Evolutionary conservation across 1,284 basidiomycete genomes (phyloP).

Genomic region (Pseudozyma flocculosa): DNA sequence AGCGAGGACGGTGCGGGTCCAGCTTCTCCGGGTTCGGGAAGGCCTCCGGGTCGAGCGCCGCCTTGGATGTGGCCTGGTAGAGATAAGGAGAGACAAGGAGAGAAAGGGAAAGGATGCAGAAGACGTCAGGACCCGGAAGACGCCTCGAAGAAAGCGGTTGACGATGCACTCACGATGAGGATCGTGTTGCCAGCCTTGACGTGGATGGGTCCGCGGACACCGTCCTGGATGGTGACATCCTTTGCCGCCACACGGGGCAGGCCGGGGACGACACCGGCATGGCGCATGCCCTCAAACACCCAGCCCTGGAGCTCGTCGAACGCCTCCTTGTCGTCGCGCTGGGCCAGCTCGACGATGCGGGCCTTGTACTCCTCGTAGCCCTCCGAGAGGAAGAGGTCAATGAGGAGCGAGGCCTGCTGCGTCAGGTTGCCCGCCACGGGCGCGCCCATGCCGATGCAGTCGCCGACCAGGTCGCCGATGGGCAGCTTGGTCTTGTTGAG

Average conservation of each 20-base stretch:
- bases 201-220: neutral
- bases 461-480: constrained; percentile 5
- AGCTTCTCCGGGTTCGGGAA: constrained; percentile 64
- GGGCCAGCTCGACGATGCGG: constrained; percentile 17
- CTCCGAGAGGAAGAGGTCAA: constrained; percentile 19
- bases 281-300: constrained; percentile 24
- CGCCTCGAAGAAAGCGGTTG: too few species aligned
- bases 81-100: too few species aligned
- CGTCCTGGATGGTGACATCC: neutral
- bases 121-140: too few species aligned
- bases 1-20: constrained; percentile 62
- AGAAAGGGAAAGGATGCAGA: too few species aligned
- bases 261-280: constrained; percentile 15
- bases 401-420: constrained; percentile 17
- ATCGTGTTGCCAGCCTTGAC: neutral
- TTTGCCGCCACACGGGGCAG: constrained; percentile 1
- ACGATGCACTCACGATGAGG: too few species aligned
- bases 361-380: constrained; percentile 13
- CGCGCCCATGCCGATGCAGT: constrained; percentile 13
- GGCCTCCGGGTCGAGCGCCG: constrained; percentile 60
- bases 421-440: constrained; percentile 26
- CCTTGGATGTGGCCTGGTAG: constrained; percentile 7
- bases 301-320: constrained; percentile 18
- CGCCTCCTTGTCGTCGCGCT: constrained; percentile 9
- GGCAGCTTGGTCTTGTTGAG: constrained; percentile 7